Evolutionary conservation across 352 stramenopile species (phyloP), one percentile per base, ranked within the genome.

Genomic region (Phytophthora boehmeriae): DNA sequence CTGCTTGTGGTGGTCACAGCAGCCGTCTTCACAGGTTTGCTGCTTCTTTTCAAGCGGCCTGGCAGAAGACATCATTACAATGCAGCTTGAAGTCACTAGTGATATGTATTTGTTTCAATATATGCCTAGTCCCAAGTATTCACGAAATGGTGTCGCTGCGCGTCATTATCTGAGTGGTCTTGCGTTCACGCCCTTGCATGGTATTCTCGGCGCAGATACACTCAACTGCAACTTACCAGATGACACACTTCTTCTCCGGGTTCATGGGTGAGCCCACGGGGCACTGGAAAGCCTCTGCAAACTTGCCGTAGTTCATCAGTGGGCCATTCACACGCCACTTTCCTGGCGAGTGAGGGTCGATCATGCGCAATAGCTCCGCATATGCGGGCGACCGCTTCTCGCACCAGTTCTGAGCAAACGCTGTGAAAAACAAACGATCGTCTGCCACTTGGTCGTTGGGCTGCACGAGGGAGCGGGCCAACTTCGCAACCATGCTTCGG

Each of bases 321-420:
- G 79, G 71, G 1, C 83, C 83, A 23, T 88, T 83, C 39, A 91
- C 83, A 35, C 83, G 83, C 71, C 73, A 90, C 44, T 84, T 81
- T 13, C 71, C 72, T 8, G 81, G 81, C 23, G 81, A 83, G 56
- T 93, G 83, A 38, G 73, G 68, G 23, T 88, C 79, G 19, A 73
- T 84, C 36, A 60, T 75, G 14, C 72, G 70, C 52, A 88, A 45
- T 20, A 89, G 53, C 59, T 86, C 76, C 0, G 75, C 69, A 27
- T 76, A 82, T 19, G 52, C 63, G 23, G 75, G 59, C 13, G 71
- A 73, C 13, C 62, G 67, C 62, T 87, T 89, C 52, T 88, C 68
- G 46, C 83, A 93, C 79, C 75, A 90, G 34, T 76, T 71, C 47
- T 88, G 78, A 4, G 79, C 83, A 38, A 89, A 93, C 17, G 83